Evolutionary conservation across 129 eudicot genomes (phyloP).

Genomic region (Tanacetum coccineum): DNA sequence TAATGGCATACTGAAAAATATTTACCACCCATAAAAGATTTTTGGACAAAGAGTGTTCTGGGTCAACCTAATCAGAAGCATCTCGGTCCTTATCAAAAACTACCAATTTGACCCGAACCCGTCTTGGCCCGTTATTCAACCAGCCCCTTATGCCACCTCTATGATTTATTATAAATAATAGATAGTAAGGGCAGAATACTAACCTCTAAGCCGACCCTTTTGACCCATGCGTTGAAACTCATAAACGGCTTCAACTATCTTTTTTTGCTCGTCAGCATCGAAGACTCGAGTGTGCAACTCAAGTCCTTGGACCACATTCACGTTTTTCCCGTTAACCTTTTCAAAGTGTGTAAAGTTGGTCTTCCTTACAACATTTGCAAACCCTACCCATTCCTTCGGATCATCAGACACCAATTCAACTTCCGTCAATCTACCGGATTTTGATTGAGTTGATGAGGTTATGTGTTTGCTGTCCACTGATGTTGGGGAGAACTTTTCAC

Average conservation of each 20-base stretch:
- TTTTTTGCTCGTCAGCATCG: slow-evolving; percentile 46
- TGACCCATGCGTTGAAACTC: slow-evolving; percentile 62
- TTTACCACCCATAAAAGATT: not conserved
- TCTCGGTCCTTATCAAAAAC: not conserved
- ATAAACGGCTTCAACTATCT: slow-evolving; percentile 51
- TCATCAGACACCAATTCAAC: slow-evolving; percentile 33
- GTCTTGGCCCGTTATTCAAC: slow-evolving; percentile 10
- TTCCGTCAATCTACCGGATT: slow-evolving; percentile 2
- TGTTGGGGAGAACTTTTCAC: slow-evolving; percentile 33
- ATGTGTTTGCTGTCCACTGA: slow-evolving; percentile 34
- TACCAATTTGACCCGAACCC: not conserved
- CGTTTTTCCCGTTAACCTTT: slow-evolving; percentile 38
- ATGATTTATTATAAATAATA: not conserved
- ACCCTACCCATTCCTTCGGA: slow-evolving; percentile 32
- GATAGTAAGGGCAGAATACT: not conserved
- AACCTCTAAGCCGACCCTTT: slow-evolving; percentile 62
- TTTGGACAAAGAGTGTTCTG: too few relatives aligned
- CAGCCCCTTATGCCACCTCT: not conserved
- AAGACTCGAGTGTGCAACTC: slow-evolving; percentile 65
- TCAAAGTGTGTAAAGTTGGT: slow-evolving; percentile 46
- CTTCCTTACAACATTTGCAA: slow-evolving; percentile 41
- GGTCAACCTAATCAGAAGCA: not conserved
- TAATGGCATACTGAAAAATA: not conserved
- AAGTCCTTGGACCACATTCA: slow-evolving; percentile 60
- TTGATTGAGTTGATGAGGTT: slow-evolving; percentile 14